Evolutionary conservation across 495 filamentous ascomycete genomes (phyloP), one percentile per base, ranked within the genome.

Genomic region (Cercophora newfieldiana): DNA sequence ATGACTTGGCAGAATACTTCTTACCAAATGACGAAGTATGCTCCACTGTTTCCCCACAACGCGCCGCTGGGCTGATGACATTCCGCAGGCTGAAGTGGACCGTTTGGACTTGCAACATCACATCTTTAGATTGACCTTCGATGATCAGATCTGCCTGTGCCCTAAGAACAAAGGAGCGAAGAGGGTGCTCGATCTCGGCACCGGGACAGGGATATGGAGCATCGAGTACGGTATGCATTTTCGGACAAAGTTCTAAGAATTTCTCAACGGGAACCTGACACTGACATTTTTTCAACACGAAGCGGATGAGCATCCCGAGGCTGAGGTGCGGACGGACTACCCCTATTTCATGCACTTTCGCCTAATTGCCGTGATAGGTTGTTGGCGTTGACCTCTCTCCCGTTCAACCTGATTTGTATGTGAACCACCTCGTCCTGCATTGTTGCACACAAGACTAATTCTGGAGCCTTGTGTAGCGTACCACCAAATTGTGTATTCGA

Each of bases 401-500:
- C 1, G 76, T 75, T 12, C 81, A 83, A 59, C 79, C 80, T 3
- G 31, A 60, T n/a, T 76, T 75, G 77, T 79, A 60, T 44, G 69
- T 61, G 6, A 30, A 30, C 55, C n/a, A 53, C 50, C 6, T 19
- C 50, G 10, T 26, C 2, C 12, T 4, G 12, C 50, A 19, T 24
- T 7, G 21, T 8, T 22, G 4, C 48, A 53, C n/a, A 53, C 22
- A 2, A n/a, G 7, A 26, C 19, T 19, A 8, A 58, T 21, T 3
- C 31, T 33, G 48, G 7, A 12, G 8, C 16, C 44, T n/a, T n/a
- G n/a, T n/a, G n/a, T 28, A 71, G 73, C 47, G 69, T 83, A 12
- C 80, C 82, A 2, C 77, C 78, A 47, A 85, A 85, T 61, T 71
- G 77, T 56, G 68, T 59, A 16, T 83, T 85, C 69, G 63, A 79